Evolutionary conservation across 1,284 basidiomycete genomes (phyloP), one percentile per base, ranked within the genome.

Genomic region (Porogramme epimiltina): DNA sequence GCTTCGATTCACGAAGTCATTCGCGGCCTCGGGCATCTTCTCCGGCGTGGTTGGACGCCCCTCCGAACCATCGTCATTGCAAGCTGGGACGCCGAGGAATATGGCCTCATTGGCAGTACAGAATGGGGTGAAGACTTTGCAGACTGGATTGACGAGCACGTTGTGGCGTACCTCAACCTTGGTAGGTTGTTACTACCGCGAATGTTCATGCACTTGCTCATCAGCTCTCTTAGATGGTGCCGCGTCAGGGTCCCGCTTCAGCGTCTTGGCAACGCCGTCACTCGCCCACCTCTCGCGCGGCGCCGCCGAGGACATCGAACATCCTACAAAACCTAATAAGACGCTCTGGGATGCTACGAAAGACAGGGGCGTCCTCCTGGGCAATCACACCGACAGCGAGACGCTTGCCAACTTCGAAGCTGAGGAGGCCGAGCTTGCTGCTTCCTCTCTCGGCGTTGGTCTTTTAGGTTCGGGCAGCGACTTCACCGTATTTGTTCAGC

Each of bases 11-110:
- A 87, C 62, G 93, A 98, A 68, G 76, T 93, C 33, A 77, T 95
- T 55, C 82, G 85, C 39, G 92, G 90, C 13, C 80, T 95, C 45
- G 93, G 92, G 24, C 70, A 74, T 10, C 75, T 97, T 3, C 66
- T 90, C 19, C 73, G 73, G 56, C 73, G 73, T 10, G 94, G 93
- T 16, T 98, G 95, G 95, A 91, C 84, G 60, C 95, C 95, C 9
- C 73, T 94, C 28, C 77, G 95, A 54, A 95, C 91, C 4, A 85
- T 95, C 60, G 70, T 95, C 16, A 78, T 97, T 46, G 92, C 91
- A 3, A 89, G 85, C 58, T 96, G 93, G 93, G 93, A 95, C 67
- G 95, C 84, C 0, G 95, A 97, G 72, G 95, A 94, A 81, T 91
- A 92, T 54, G 93, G 93, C 22, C 76, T 95, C 34, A 75, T 96